Percentiles rank a stretch among this genome's conserved stretches.
Conservation (phyloP, 495 filamentous ascomycete species). For the Usnea hakonensis region DNA sequence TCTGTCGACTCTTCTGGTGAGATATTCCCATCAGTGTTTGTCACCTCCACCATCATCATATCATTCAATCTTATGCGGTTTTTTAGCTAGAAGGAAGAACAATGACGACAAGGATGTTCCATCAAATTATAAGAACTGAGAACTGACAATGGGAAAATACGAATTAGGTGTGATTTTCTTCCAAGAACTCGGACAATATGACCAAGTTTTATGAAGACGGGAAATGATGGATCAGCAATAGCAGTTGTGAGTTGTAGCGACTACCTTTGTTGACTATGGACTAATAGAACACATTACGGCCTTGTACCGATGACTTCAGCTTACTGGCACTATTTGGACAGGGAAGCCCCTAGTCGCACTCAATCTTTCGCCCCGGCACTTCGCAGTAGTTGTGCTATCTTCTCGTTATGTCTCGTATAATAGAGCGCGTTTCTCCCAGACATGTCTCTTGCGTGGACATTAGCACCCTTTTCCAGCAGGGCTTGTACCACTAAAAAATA, state of each 20-base stretch:
- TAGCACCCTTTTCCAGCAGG: conserved; percentile 12
- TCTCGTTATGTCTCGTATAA: not conserved
- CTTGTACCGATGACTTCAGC: no score
- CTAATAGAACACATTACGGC: not conserved
- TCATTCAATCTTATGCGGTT: no score
- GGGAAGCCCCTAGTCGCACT: not conserved
- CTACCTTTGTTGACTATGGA: not conserved
- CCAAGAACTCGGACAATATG: not conserved
- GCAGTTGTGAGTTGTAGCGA: not conserved
- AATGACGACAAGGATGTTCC: no score
- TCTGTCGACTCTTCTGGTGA: no score
- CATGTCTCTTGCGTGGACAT: not conserved
- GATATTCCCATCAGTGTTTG: no score
- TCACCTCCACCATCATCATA: no score
- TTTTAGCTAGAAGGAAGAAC: no score
- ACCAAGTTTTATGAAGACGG: no score
- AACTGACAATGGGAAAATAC: no score
- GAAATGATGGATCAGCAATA: no score
- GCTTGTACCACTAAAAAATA: conserved; percentile 11
- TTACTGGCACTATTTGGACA: not conserved
- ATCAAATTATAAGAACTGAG: no score
- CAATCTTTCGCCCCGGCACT: not conserved
- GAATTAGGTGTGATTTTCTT: no score
- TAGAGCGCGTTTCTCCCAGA: conserved; percentile 4
- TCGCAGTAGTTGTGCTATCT: not conserved